These are phyloP conservation scores for Cyberlindnera xishuangbannaensis DNA, from an alignment of 805 yeast genomes.

Conservation along the genomic window DNA sequence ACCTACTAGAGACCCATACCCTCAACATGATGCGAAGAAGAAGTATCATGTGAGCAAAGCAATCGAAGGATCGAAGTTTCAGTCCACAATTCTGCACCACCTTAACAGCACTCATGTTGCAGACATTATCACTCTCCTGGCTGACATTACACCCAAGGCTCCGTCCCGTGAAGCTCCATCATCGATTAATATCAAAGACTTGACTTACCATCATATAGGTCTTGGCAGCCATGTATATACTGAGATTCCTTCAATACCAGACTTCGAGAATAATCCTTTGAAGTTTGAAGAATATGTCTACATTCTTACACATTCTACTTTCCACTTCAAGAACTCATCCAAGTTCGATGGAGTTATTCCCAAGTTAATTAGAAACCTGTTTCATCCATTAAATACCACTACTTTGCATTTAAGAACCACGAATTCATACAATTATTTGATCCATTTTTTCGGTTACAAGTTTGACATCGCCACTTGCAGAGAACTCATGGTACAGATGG, in stretches of 20 bases:
- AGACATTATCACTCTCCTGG: conserved; percentile 21
- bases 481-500: conserved; percentile 37
- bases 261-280: conserved; percentile 23
- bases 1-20: conserved; percentile 5
- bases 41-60: conserved; percentile 1
- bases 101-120: conserved; percentile 18
- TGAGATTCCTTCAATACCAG: conserved; percentile 33
- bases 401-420: conserved; percentile 28
- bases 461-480: conserved; percentile 37
- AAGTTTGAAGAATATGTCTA: conserved; percentile 30
- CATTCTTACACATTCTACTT: conserved; percentile 32
- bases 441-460: conserved; percentile 33
- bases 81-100: conserved; percentile 11
- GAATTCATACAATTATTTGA: conserved; percentile 31
- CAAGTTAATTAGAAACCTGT: conserved; percentile 32
- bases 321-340: conserved; percentile 31
- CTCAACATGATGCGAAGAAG: conserved; percentile 16
- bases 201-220: background rate
- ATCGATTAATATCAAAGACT: conserved; percentile 10
- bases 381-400: conserved; percentile 33
- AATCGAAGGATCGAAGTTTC: conserved; percentile 7
- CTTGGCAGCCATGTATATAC: conserved; percentile 21
- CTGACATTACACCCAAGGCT: conserved; percentile 21
- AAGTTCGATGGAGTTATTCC: conserved; percentile 33
- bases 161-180: conserved; percentile 11